Evolutionary conservation across 2,329 filamentous ascomycete genomes (phyloP).

Genomic region (Pseudogymnoascus pannorum): DNA sequence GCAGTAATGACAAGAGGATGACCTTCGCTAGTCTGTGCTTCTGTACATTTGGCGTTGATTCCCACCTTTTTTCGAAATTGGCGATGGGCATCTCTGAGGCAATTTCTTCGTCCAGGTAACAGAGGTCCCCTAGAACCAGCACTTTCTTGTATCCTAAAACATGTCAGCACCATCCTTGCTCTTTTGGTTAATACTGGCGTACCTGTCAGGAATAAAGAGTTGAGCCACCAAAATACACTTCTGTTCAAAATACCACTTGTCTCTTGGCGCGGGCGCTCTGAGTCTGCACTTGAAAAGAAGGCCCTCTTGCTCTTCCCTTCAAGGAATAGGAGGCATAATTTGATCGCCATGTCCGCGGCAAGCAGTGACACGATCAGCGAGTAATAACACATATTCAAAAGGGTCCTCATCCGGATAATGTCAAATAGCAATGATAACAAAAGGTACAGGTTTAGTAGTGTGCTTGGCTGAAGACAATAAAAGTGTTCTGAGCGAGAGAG

Average conservation of each 20-base stretch:
- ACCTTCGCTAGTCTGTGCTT: background rate
- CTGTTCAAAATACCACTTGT: slow-evolving; percentile 2
- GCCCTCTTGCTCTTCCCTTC: background rate
- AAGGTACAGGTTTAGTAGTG: background rate
- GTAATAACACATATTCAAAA: background rate
- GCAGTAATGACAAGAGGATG: background rate
- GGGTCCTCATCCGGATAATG: background rate
- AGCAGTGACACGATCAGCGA: background rate
- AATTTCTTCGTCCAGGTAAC: background rate
- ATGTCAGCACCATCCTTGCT: background rate
- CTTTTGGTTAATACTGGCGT: background rate
- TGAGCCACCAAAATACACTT: slow-evolving; percentile 1
- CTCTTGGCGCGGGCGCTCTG: background rate
- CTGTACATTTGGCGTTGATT: background rate
- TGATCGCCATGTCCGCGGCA: background rate
- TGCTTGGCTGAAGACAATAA: background rate
- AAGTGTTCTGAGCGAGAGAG: background rate
- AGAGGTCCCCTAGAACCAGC: background rate
- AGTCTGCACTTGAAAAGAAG: background rate
- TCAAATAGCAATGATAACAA: background rate
- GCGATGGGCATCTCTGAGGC: background rate
- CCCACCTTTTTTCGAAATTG: background rate
- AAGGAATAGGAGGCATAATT: background rate
- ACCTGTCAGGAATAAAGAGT: background rate
- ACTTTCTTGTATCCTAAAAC: background rate